Evolutionary conservation across 192 early-diverging fungal genomes (phyloP), one percentile per base, ranked within the genome.

Genomic region (Linnemannia zychae): DNA sequence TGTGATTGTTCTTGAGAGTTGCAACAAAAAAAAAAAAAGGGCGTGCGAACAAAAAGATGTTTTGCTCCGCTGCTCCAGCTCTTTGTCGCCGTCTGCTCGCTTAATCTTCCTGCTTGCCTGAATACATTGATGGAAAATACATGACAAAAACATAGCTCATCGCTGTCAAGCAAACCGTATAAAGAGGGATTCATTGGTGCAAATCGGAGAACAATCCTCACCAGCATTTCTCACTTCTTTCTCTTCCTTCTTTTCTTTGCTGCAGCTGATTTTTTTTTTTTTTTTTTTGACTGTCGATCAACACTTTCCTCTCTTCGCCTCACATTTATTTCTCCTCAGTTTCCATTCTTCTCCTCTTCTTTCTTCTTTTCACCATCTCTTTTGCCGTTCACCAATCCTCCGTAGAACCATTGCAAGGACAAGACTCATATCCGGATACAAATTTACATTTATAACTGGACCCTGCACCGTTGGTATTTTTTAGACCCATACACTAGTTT

Each of bases 11-110:
- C 40, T 9, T 44, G 40, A 44, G n/a, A n/a, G n/a, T n/a, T n/a
- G 40, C 40, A 44, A 9, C 40, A 44, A 44, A 6, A 44, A 11
- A 38, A 71, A 69, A 77, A 70, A 69, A 60, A 79, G 71, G 70
- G 77, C 69, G 77, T 79, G 77, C 77, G 77, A 79, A 79, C 16
- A 46, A 31, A 48, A 28, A 34, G 7, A 74, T 50, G 24, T 48
- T 12, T 49, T 28, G 36, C 52, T 60, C 52, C 36, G 48, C 52
- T 74, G 33, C 52, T 20, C 9, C 13, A 24, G 15, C 28, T 44
- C 4, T n/a, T 44, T 44, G 40, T 44, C 24, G 24, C 46, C 31
- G 38, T 22, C 16, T 72, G 3, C 2, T 6, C 40, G 37, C 40
- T n/a, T n/a, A n/a, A n/a, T n/a, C n/a, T 50, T 38, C 20, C 24